Evolutionary conservation across 306 rosid genomes (phyloP), one percentile per base, ranked within the genome.

Genomic region (Neltuma alba): DNA sequence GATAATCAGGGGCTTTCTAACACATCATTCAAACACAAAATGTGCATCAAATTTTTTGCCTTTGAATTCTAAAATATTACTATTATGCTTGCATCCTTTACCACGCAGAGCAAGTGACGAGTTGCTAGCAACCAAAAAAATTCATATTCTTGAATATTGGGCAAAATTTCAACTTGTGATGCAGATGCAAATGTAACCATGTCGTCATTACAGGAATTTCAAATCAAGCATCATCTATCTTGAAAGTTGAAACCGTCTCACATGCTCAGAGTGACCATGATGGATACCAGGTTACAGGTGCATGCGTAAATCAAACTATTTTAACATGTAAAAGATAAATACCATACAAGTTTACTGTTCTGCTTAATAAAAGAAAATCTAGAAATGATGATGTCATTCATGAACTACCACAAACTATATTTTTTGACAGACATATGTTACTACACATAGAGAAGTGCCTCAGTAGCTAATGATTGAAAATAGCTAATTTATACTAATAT

Each of bases 11-110:
- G n/a, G n/a, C n/a, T n/a, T n/a, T n/a, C n/a, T n/a, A n/a, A n/a
- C n/a, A n/a, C n/a, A n/a, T n/a, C 40, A 30, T 54, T 41, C 62
- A 70, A 63, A 64, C 77, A 64, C 37, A 66, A 38, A 15, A 61
- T 27, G 64, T n/a, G 72, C 76, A 57, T 45, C 33, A 75, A 25
- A 67, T 44, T 50, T 37, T 70, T 70, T 60, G 72, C 30, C 74
- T 63, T 76, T 71, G 60, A 28, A 27, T 9, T 10, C 41, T 63
- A 38, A 76, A 71, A 77, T 12, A 38, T 31, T 23, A 58, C 9
- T 18, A 23, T 38, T 21, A 38, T 0, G 34, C 67, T 61, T 34
- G 75, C 67, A 78, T 73, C 69, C 66, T 73, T 76, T 78, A 55
- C 77, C 15, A 15, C 30, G 20, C 31, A 25, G 27, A 47, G 41